Conservation (phyloP, 2,329 filamentous ascomycete species). For the Trichoderma citrinoviride region DNA sequence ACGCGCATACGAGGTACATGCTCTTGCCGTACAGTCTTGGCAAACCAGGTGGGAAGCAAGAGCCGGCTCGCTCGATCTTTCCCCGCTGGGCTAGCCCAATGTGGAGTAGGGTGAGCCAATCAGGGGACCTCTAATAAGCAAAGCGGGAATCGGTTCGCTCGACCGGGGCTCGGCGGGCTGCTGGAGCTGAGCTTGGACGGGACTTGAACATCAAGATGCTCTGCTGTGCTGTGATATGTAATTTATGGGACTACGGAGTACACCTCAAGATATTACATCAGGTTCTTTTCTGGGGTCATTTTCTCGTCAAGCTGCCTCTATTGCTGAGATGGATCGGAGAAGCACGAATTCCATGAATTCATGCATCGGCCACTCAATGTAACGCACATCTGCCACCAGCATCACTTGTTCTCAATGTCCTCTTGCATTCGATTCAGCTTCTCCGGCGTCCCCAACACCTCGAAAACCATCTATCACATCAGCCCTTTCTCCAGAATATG, state of each 20-base stretch:
- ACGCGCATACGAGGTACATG: background rate
- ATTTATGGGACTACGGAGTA: too few species aligned
- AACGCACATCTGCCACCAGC: too few species aligned
- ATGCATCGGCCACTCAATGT: too few species aligned
- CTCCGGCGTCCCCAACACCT: too few species aligned
- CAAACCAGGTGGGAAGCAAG: background rate
- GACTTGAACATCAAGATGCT: background rate
- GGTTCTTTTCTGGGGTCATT: background rate
- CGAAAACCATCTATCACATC: too few species aligned
- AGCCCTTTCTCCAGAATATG: background rate
- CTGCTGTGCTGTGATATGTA: background rate
- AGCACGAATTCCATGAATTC: too few species aligned
- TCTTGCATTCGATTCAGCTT: too few species aligned
- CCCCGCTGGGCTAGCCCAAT: constrained; percentile 8
- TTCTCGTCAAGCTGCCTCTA: background rate
- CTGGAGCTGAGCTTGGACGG: background rate
- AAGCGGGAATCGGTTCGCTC: constrained; percentile 13
- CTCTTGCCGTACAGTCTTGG: background rate
- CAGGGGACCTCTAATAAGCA: background rate
- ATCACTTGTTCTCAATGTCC: too few species aligned
- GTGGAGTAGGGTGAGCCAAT: constrained; percentile 1
- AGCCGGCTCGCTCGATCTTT: background rate
- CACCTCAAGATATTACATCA: too few species aligned
- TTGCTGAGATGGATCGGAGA: too few species aligned
- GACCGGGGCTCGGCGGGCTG: constrained; percentile 1